Base-by-base conservation (phyloP, 257 asterid genomes). In the Jasminum sambac region DNA sequence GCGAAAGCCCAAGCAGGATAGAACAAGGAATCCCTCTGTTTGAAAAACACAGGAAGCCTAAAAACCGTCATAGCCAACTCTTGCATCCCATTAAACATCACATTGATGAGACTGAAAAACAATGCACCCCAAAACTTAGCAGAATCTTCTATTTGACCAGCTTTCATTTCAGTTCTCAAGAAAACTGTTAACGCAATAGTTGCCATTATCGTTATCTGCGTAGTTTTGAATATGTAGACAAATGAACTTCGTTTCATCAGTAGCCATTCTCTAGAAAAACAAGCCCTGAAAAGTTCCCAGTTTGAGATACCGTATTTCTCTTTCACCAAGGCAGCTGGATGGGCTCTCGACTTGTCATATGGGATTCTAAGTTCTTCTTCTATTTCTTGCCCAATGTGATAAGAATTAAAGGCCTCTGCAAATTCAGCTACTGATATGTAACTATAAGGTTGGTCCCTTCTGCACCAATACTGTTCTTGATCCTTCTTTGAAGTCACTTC, bases 1-100 rank as follows among this genome's bases (percentile, higher is more conserved):
- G 95, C 91, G 68, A 91, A 91, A 5, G 97, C 95, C 97, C 97
- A 91, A 25, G 96, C 95, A 0, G 97, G 97, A 67, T 83, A 89
- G 76, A 91, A 91, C 11, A 86, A 69, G 43, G 75, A 36, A 57
- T 91, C 96, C 77, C 97, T 86, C 78, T 91, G 97, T 74, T 91
- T 91, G 72, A 77, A 91, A 62, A 89, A 91, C 52, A 91, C 96
- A 0, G 95, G 97, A 65, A 91, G 96, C 82, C 91, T 86, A 30
- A 84, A 77, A 62, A 89, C 81, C 0, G 96, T 89, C 97, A 91
- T 82, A 0, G 96, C 87, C 2, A 89, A 83, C 84, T 91, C 97
- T 72, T 80, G 85, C 95, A 86, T 88, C 6, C 96, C 97, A 37
- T 91, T 91, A 67, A 91, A 91, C 97, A 89, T 91, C 25, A 86